Conservation (phyloP, 331 rosid species). For the Malus hybrid region DNA sequence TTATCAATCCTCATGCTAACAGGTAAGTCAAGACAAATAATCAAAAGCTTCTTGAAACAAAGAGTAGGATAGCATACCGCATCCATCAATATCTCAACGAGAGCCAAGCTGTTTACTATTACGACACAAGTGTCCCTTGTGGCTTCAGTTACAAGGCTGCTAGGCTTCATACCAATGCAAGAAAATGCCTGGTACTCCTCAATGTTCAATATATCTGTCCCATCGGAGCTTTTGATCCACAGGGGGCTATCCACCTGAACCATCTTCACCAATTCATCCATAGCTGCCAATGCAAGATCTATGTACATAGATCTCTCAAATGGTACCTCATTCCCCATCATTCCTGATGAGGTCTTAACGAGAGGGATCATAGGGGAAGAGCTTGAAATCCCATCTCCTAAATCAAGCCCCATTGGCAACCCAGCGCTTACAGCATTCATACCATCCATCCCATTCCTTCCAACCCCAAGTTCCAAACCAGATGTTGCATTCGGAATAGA, state of each 20-base stretch:
- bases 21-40: neutral
- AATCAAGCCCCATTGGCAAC: slow-evolving; percentile 52
- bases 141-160: slow-evolving; percentile 49
- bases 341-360: slow-evolving; percentile 27
- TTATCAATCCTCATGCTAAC: neutral
- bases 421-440: slow-evolving; percentile 23
- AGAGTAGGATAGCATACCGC: slow-evolving; percentile 38
- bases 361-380: slow-evolving; percentile 23
- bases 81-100: slow-evolving; percentile 61
- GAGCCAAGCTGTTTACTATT: slow-evolving; percentile 40
- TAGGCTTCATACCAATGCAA: slow-evolving; percentile 31
- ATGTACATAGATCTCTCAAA: slow-evolving; percentile 34
- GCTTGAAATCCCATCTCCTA: slow-evolving; percentile 48
- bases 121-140: slow-evolving; percentile 44
- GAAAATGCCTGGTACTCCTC: slow-evolving; percentile 65
- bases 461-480: slow-evolving; percentile 59
- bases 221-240: slow-evolving; percentile 53
- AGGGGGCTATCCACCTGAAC: slow-evolving; percentile 45
- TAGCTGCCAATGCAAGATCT: slow-evolving; percentile 56
- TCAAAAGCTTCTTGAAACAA: neutral
- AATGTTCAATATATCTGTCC: slow-evolving; percentile 43
- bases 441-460: slow-evolving; percentile 48
- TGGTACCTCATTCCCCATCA: slow-evolving; percentile 35
- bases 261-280: slow-evolving; percentile 72
- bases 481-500: slow-evolving; percentile 8